Conservation (phyloP, 2,329 filamentous ascomycete species). For the Epichloe brachyelytri region DNA sequence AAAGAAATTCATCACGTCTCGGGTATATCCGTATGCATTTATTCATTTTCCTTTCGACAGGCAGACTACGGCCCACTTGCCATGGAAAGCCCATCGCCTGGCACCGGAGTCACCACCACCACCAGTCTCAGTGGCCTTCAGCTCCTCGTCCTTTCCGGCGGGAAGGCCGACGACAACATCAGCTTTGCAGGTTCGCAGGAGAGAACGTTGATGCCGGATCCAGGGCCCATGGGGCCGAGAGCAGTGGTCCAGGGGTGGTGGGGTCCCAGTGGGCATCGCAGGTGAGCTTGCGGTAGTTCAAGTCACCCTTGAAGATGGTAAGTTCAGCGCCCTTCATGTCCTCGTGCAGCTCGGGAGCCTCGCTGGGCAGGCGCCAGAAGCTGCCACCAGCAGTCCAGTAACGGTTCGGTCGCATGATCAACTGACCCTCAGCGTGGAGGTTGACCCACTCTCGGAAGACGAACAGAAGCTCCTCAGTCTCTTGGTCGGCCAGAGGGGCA, state of each 20-base stretch:
- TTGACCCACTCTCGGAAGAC: constrained; percentile 71
- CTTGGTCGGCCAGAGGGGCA: constrained; percentile 50
- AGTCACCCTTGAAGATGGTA: constrained; percentile 91
- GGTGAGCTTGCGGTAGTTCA: constrained; percentile 91
- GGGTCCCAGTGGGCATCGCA: constrained; percentile 74
- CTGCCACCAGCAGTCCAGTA: constrained; percentile 88
- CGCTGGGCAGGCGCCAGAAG: constrained; percentile 72
- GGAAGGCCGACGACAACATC: constrained; percentile 88
- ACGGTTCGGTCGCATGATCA: constrained; percentile 68
- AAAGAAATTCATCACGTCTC: background rate
- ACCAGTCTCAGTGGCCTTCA: constrained; percentile 52
- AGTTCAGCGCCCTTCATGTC: constrained; percentile 76
- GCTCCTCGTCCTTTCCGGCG: constrained; percentile 67
- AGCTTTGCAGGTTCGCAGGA: constrained; percentile 92
- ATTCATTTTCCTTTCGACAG: constrained; percentile 21
- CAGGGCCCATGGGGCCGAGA: constrained; percentile 71
- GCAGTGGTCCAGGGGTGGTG: constrained; percentile 74
- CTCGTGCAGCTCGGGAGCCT: constrained; percentile 53
- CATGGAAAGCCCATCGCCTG: constrained; percentile 87
- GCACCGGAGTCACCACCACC: constrained; percentile 59
- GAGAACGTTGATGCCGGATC: constrained; percentile 71
- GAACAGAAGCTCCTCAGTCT: constrained; percentile 55
- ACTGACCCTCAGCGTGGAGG: constrained; percentile 70
- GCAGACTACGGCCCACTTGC: constrained; percentile 89
- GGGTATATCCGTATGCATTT: background rate